phyloP scores from a whole-genome alignment of 225 moss, liverwort and hornwort genomes.

The Physcomitrium patens region DNA sequence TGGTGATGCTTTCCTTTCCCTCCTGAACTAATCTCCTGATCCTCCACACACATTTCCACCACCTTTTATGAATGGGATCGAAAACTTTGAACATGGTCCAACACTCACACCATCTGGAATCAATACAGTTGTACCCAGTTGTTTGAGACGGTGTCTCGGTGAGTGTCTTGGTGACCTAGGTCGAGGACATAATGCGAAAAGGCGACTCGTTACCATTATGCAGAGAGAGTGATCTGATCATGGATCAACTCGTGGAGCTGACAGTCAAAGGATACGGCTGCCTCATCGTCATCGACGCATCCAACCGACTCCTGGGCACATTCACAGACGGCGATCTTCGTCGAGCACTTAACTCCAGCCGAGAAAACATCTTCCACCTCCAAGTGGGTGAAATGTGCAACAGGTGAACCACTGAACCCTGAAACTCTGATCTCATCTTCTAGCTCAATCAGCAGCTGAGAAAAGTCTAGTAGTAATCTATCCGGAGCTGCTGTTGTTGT shows the following conservation, averaged over 20 bases:
- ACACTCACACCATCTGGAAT: too few relatives aligned
- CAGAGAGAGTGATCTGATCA: conserved; percentile 70
- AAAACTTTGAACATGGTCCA: too few relatives aligned
- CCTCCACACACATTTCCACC: too few relatives aligned
- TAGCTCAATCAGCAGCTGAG: not conserved
- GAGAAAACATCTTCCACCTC: conserved; percentile 72
- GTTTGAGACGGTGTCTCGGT: not conserved
- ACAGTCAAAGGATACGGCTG: conserved; percentile 84
- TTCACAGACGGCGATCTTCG: conserved; percentile 86
- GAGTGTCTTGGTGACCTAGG: conserved; percentile 57
- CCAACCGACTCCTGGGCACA: conserved; percentile 67
- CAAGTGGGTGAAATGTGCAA: conserved; percentile 79
- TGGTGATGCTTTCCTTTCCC: not conserved
- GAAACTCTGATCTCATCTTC: not conserved
- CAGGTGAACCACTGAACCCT: conserved; percentile 39
- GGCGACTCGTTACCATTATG: conserved; percentile 72
- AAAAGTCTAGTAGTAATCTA: not conserved
- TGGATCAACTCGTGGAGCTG: conserved; percentile 82
- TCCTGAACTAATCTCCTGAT: not conserved
- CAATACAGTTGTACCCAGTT: too few relatives aligned
- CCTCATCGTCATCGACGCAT: conserved; percentile 68
- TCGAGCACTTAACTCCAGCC: conserved; percentile 60
- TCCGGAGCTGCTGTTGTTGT: not conserved
- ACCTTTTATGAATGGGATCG: too few relatives aligned
- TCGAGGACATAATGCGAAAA: conserved; percentile 83